Evolutionary conservation across 768 basidiomycete genomes (phyloP).

Genomic region (Panellus pusillus): DNA sequence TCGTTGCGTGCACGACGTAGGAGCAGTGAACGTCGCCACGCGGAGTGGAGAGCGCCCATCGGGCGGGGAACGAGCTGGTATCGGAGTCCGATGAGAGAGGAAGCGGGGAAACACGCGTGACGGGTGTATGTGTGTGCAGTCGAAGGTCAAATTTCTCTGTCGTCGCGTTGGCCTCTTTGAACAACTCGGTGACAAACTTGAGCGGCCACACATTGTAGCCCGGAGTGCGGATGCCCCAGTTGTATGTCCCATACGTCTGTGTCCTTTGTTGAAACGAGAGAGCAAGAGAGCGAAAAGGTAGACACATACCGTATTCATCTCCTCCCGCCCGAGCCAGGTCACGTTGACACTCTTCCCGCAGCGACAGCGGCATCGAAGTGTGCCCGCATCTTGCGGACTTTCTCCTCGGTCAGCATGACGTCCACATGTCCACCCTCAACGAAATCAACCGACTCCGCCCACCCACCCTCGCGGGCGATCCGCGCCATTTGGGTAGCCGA

Average conservation of each 20-base stretch:
- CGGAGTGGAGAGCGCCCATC: conserved; percentile 62
- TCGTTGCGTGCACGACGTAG: conserved; percentile 83
- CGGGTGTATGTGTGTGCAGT: conserved; percentile 77
- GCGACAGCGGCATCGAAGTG: conserved; percentile 8
- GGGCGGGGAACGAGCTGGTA: conserved; percentile 20
- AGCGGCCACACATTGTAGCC: conserved; percentile 77
- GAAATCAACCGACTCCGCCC: conserved; percentile 17
- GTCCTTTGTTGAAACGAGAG: background rate
- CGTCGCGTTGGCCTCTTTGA: conserved; percentile 32
- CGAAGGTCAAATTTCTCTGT: conserved; percentile 40
- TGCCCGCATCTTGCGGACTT: background rate
- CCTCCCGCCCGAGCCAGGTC: conserved; percentile 10
- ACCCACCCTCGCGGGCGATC: conserved; percentile 8
- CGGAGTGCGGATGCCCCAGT: conserved; percentile 51
- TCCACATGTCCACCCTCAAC: conserved; percentile 21
- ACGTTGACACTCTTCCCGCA: conserved; percentile 14
- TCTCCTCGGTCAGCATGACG: background rate
- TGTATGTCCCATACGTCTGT: conserved; percentile 46
- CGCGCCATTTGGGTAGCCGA: conserved; percentile 16
- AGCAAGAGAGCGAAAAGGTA: background rate
- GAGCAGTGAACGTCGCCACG: conserved; percentile 62
- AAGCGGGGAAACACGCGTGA: conserved; percentile 41
- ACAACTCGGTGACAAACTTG: conserved; percentile 73
- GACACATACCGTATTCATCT: conserved; percentile 17
- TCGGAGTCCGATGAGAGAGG: background rate